phyloP scores from a whole-genome alignment of 257 asterid genomes.

The Solanum gandarillasii region DNA sequence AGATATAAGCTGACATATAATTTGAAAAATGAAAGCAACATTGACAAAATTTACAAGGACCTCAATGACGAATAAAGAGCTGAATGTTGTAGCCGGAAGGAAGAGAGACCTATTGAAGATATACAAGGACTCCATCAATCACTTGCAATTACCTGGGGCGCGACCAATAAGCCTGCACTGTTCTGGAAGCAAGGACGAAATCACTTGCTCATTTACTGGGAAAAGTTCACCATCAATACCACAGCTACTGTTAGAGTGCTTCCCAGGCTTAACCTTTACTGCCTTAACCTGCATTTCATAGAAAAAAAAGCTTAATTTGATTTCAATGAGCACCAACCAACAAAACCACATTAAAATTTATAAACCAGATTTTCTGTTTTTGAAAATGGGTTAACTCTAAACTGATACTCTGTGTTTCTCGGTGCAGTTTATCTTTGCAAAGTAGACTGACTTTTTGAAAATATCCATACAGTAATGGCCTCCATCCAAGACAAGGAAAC shows the following conservation, averaged over 20 bases:
- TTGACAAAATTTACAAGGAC: constrained; percentile 26
- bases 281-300: constrained; percentile 71
- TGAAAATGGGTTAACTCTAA: not conserved
- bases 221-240: constrained; percentile 97
- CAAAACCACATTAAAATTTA: not conserved
- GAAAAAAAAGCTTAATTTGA: constrained; percentile 1
- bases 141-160: constrained; percentile 31
- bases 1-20: not conserved
- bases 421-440: not conserved
- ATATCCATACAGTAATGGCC: not conserved
- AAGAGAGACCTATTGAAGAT: not conserved
- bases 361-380: not conserved
- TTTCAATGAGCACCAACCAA: not conserved
- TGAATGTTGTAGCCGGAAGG: not conserved
- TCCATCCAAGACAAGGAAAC: not conserved
- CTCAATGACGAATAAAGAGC: not conserved
- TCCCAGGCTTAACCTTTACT: constrained; percentile 82
- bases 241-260: constrained; percentile 72
- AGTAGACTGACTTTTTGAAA: not conserved
- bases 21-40: constrained; percentile 4
- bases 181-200: constrained; percentile 78
- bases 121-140: constrained; percentile 7
- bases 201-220: constrained; percentile 70
- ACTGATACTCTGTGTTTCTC: not conserved
- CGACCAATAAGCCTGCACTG: constrained; percentile 96